phyloP scores from a whole-genome alignment of 73 alveolate species.

The Symbiodinium pilosum region DNA sequence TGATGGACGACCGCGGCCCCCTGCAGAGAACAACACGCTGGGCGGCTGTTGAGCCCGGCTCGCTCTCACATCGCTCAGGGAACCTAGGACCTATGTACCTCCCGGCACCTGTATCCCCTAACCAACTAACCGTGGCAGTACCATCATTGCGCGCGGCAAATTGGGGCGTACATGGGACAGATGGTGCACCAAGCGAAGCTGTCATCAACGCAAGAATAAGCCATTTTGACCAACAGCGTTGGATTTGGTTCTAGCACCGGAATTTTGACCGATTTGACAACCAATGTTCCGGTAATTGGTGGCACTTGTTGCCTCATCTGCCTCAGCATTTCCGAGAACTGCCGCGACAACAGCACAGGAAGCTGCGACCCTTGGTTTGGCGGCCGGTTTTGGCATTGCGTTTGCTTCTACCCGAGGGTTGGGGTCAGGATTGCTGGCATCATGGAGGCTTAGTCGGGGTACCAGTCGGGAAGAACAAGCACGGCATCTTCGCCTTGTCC shows the following conservation, averaged over 20 bases:
- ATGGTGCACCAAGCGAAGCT: not conserved
- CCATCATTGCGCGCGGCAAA: not conserved
- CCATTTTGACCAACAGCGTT: not conserved
- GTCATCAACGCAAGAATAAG: not conserved
- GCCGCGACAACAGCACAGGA: slow-evolving; percentile 19
- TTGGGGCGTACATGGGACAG: not conserved
- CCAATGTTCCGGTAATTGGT: not conserved
- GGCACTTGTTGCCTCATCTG: too few relatives aligned
- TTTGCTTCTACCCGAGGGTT: too few relatives aligned
- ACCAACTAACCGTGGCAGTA: slow-evolving; percentile 21
- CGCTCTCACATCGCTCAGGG: not conserved
- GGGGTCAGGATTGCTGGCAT: not conserved
- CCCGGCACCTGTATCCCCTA: slow-evolving; percentile 61
- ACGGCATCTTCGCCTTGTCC: slow-evolving; percentile 16
- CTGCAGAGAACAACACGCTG: slow-evolving; percentile 13
- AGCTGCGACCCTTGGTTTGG: slow-evolving; percentile 11
- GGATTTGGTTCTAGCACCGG: too few relatives aligned
- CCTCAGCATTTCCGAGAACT: slow-evolving; percentile 35
- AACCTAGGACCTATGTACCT: slow-evolving; percentile 32
- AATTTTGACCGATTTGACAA: too few relatives aligned
- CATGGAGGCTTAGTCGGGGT: slow-evolving; percentile 31
- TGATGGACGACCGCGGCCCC: slow-evolving; percentile 23
- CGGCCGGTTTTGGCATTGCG: not conserved
- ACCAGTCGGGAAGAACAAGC: slow-evolving; percentile 51
- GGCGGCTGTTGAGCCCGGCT: not conserved